phyloP scores from a whole-genome alignment of 1,284 basidiomycete species.

The Grifola frondosa region DNA sequence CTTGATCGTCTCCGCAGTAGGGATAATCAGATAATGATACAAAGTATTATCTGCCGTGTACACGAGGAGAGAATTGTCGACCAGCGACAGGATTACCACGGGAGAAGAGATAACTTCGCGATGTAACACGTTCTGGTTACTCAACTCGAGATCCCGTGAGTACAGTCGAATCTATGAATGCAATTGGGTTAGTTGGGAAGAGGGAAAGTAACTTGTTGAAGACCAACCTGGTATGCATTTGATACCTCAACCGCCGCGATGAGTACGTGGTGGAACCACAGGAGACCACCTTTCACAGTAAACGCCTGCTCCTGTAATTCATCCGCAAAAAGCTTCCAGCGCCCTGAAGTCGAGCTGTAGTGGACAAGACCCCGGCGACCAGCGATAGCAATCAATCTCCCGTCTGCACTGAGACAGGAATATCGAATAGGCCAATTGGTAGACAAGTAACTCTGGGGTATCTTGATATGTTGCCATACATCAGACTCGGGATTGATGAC shows the following conservation, averaged over 20 bases:
- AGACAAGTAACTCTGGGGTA: conserved; percentile 88
- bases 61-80: conserved; percentile 95
- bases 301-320: conserved; percentile 90
- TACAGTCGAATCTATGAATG: conserved; percentile 81
- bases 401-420: conserved; percentile 90
- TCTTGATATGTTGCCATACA: conserved; percentile 95
- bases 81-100: conserved; percentile 84
- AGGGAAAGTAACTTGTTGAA: neutral
- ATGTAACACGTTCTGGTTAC: conserved; percentile 82
- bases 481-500: conserved; percentile 99
- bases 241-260: conserved; percentile 88
- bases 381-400: conserved; percentile 90
- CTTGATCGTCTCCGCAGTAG: conserved; percentile 81
- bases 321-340: conserved; percentile 92
- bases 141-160: conserved; percentile 92
- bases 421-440: conserved; percentile 95
- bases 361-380: conserved; percentile 91
- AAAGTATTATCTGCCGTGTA: conserved; percentile 97
- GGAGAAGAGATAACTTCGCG: conserved; percentile 78
- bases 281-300: conserved; percentile 84
- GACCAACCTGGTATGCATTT: conserved; percentile 72
- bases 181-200: neutral
- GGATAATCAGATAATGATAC: conserved; percentile 89
- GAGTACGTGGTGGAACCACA: conserved; percentile 98
- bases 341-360: conserved; percentile 89